Percentiles rank a stretch among this genome's conserved stretches.
phyloP scores from a whole-genome alignment of 2,329 filamentous ascomycete genomes.

The Epichloe coenophiala region DNA sequence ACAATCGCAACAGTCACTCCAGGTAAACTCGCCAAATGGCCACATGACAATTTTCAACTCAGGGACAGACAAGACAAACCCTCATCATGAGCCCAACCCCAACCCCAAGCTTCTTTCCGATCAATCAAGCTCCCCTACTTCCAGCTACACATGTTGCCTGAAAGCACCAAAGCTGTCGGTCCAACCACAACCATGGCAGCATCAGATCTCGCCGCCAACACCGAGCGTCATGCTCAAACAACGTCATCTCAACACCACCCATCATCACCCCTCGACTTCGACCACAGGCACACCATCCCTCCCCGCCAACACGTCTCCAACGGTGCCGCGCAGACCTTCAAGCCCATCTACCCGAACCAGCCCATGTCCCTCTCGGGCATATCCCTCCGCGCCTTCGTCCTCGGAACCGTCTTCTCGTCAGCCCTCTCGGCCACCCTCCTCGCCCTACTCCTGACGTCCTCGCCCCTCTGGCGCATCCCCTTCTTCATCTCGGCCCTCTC shows the following conservation, averaged over 20 bases:
- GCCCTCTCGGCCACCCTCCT: slow-evolving; percentile 17
- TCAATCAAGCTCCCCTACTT: too few species aligned
- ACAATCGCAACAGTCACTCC: neutral
- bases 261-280: neutral
- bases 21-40: too few species aligned
- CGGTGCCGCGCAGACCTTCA: neutral
- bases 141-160: too few species aligned
- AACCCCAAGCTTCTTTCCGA: too few species aligned
- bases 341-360: slow-evolving; percentile 27
- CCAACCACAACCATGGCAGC: neutral
- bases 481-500: slow-evolving; percentile 58
- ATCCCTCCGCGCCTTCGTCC: slow-evolving; percentile 41
- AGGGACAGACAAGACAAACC: neutral
- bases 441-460: slow-evolving; percentile 23
- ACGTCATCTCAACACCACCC: neutral
- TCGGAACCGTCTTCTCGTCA: slow-evolving; percentile 32
- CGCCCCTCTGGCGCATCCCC: slow-evolving; percentile 45
- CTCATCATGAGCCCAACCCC: too few species aligned
- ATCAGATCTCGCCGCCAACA: neutral
- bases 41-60: neutral
- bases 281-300: slow-evolving; percentile 1
- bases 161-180: neutral
- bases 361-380: slow-evolving; percentile 46
- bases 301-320: neutral
- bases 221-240: neutral